Conservation (phyloP, 768 basidiomycete genomes). For the Coprinopsis cinerea region DNA sequence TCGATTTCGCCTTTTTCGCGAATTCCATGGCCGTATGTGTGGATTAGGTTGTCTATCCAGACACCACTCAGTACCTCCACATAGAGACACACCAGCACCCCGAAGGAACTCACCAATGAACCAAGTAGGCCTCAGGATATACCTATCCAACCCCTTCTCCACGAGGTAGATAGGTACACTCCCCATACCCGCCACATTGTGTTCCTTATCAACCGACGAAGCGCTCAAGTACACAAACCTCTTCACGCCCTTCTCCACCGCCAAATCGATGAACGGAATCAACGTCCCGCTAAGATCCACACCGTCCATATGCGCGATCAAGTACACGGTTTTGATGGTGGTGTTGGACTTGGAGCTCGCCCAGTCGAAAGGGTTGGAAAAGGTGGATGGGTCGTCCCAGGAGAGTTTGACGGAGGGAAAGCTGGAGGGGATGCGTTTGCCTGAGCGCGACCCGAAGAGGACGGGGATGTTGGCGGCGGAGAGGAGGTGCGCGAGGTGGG, state of each 20-base stretch:
- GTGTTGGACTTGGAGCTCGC: background rate
- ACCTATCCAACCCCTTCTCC: constrained; percentile 26
- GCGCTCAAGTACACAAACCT: constrained; percentile 22
- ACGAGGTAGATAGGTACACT: constrained; percentile 29
- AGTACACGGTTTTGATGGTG: constrained; percentile 24
- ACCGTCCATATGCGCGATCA: constrained; percentile 20
- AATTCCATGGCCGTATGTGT: constrained; percentile 17
- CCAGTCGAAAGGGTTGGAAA: constrained; percentile 7
- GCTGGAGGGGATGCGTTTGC: constrained; percentile 13
- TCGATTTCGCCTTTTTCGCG: constrained; percentile 20
- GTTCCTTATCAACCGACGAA: background rate
- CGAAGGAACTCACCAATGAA: constrained; percentile 32
- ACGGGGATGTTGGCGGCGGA: constrained; percentile 13
- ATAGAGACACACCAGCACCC: background rate
- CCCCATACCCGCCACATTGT: constrained; percentile 12
- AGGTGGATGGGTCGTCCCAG: constrained; percentile 27
- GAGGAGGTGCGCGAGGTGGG: constrained; percentile 16
- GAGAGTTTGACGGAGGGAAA: constrained; percentile 24
- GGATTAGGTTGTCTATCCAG: constrained; percentile 25
- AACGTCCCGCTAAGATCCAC: constrained; percentile 19
- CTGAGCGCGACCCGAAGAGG: constrained; percentile 19
- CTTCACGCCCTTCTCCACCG: constrained; percentile 18
- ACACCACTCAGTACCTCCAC: background rate
- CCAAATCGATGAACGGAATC: constrained; percentile 20
- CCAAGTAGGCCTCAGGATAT: constrained; percentile 30